Base-by-base conservation (phyloP, 805 yeast genomes). In the Kodamaea jinghongensis region DNA sequence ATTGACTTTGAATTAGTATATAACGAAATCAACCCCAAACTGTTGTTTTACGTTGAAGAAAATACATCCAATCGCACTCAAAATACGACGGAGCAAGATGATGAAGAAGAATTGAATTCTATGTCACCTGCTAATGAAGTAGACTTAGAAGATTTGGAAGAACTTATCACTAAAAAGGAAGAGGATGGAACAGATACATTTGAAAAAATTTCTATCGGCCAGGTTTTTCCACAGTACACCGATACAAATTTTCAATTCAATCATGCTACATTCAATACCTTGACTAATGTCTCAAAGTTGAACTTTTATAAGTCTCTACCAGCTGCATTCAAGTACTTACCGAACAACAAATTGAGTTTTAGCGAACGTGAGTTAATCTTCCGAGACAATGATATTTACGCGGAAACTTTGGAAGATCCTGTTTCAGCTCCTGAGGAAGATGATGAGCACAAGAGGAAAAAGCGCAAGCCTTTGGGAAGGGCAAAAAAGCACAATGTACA, bases 221-320 rank as follows among this genome's bases (percentile, higher is more conserved):
- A 65, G 41, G 65, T 67, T 8, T 69, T 69, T 41, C 75, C 75
- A 13, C 63, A 63, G 29, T 67, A 65, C 44, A 59, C 52, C 13
- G 23, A 20, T 8, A 20, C 23, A 5, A 20, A 20, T 20, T 20
- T 20, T 20, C 23, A 20, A 20, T 20, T 6, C 23, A 20, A 20
- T 8, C 70, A 64, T 43, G 59, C 68, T 0, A 48, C 63, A 11
- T 69, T 69, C 48, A 61, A 64, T 33, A 41, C 64, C 6, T 57
- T 69, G 28, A 63, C 57, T 22, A 55, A 56, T 14, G 38, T 56
- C 10, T 56, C 68, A 4, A 69, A 69, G 42, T 49, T 64, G 22
- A 68, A 61, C 39, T 65, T 52, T 36, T 69, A 66, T 49, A 64
- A 61, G 40, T 51, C 56, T n/a, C 51, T 52, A 16, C 53, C 55